Evolutionary conservation across 2,329 filamentous ascomycete species (phyloP), one percentile per base, ranked within the genome.

Genomic region (Colletotrichum tamarilloi): DNA sequence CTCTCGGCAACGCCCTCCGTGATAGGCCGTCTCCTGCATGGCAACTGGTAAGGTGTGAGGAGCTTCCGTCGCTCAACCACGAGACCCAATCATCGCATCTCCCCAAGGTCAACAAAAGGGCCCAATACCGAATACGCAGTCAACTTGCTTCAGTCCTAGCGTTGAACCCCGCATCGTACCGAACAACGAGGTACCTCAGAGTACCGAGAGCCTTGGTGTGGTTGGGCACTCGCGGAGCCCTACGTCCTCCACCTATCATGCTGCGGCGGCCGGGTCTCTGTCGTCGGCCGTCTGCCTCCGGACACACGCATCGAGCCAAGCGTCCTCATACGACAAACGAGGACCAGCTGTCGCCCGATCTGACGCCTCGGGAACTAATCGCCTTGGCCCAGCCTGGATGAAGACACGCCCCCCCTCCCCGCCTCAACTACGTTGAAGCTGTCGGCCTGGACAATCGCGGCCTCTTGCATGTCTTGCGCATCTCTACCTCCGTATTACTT

Each of bases 261-360:
- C 55, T 49, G 16, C 19, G 16, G 42, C 42, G 24, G 60, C 55
- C 52, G 46, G 22, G 28, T 49, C 59, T 65, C 66, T 70, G 67
- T 56, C 60, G 66, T 73, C 70, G 70, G 70, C 67, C 70, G 59
- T 65, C 66, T 73, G 42, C 70, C 56, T 73, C 70, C 70, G 70
- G 62, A 38, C 35, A 52, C 22, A 70, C 70, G 26, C 60, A 73
- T 73, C n/a, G 70, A 73, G 70, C 55, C 46, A 73, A 73, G 70
- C 67, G 70, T 64, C 55, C 16, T n/a, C 42, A 9, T 19, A 3
- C 42, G 19, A 32, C 12, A 14, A 46, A 55, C 53, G 32, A 69
- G 28, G 6, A 8, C 19, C 16, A 73, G 55, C 38, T 19, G 58
- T 65, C 59, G 55, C 53, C 46, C 59, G 55, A 73, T 65, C 67